Conservation (phyloP, 345 rosid genomes). For the Citrus sinensis region DVS_A1.0 CM039163.1:689001-689500, state of each 20-base stretch:
- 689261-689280: constrained; percentile 27
- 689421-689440: neutral
- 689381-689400: neutral
- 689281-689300: constrained; percentile 18
- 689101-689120: neutral
- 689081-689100: neutral
- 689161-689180: constrained; percentile 2
- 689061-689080: neutral
- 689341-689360: constrained; percentile 12
- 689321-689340: constrained; percentile 1
- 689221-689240: neutral
- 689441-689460: neutral
- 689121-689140: neutral
- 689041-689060: neutral
- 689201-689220: neutral
- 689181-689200: neutral
- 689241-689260: neutral
- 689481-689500: neutral
- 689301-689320: neutral
- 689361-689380: constrained; percentile 4
- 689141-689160: neutral
- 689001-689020: neutral
- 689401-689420: neutral
- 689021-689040: neutral
- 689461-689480: neutral